phyloP scores from a whole-genome alignment of 2,329 filamentous ascomycete species.

The Xenoacremonium recifei region DNA sequence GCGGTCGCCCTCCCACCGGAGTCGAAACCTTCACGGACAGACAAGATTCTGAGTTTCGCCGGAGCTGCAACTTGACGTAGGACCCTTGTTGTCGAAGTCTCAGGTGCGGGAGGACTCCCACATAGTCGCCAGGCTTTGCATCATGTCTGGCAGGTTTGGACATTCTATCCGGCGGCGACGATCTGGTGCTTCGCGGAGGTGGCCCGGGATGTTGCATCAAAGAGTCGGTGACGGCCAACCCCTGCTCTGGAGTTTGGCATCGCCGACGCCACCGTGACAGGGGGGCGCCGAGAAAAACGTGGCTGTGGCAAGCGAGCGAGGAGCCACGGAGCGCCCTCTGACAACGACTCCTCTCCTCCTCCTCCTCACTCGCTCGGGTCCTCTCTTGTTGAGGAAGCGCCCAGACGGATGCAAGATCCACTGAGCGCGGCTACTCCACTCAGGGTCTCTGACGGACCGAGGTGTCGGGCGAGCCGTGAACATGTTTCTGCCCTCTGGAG shows the following conservation, averaged over 20 bases:
- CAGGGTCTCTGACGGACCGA: conserved; percentile 4
- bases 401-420: too few species aligned
- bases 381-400: too few species aligned
- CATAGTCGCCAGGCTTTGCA: too few species aligned
- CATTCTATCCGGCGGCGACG: neutral
- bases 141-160: neutral
- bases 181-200: neutral
- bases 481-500: neutral
- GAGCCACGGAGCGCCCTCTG: conserved; percentile 7
- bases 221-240: conserved; percentile 15
- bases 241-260: conserved; percentile 10
- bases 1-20: conserved; percentile 3
- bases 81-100: neutral
- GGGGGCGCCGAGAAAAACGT: conserved; percentile 21
- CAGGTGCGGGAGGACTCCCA: too few species aligned
- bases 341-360: neutral
- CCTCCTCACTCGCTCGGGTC: too few species aligned
- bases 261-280: conserved; percentile 15
- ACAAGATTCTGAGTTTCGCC: neutral
- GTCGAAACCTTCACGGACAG: neutral
- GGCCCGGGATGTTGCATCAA: conserved; percentile 1
- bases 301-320: conserved; percentile 17
- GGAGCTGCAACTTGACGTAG: conserved; percentile 1
- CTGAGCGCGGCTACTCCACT: conserved; percentile 3
- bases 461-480: conserved; percentile 9